Conservation (phyloP, 2,329 filamentous ascomycete genomes). For the Ceratocystis papillata region DNA sequence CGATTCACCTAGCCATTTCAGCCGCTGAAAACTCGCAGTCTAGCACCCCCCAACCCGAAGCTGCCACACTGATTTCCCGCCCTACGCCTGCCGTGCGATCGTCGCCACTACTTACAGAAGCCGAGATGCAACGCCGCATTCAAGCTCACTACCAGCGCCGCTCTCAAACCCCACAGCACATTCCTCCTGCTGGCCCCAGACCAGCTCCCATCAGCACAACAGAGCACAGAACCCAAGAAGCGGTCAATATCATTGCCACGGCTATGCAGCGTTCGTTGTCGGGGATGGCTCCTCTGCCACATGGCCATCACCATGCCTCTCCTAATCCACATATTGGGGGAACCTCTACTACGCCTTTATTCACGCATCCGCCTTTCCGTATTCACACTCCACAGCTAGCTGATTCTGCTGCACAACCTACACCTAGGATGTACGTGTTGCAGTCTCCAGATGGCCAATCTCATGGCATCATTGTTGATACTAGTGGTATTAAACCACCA, state of each 20-base stretch:
- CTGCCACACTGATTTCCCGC: not conserved
- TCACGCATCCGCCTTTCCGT: slow-evolving; percentile 10
- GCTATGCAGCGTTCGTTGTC: slow-evolving; percentile 21
- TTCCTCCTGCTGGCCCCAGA: not conserved
- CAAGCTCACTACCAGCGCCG: slow-evolving; percentile 21
- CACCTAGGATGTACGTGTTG: slow-evolving; percentile 17
- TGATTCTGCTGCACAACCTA: not conserved
- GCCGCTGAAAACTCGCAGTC: slow-evolving; percentile 8
- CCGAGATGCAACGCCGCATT: slow-evolving; percentile 24
- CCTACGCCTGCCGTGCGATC: slow-evolving; percentile 20
- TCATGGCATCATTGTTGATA: slow-evolving; percentile 19
- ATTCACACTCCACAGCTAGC: slow-evolving; percentile 21
- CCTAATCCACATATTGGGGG: not conserved
- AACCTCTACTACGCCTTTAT: slow-evolving; percentile 7
- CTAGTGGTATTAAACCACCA: slow-evolving; percentile 12
- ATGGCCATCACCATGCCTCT: not conserved
- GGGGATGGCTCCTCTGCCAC: slow-evolving; percentile 1
- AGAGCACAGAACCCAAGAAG: slow-evolving; percentile 19
- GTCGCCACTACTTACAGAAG: slow-evolving; percentile 22
- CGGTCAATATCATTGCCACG: slow-evolving; percentile 23
- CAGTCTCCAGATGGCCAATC: slow-evolving; percentile 19
- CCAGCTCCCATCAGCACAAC: not conserved
- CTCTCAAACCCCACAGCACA: slow-evolving; percentile 17
- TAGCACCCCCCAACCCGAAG: not conserved
- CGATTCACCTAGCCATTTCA: slow-evolving; percentile 22